Evolutionary conservation across 2,329 filamentous ascomycete species (phyloP), one percentile per base, ranked within the genome.

Genomic region (Acephala macrosclerotiorum): DNA sequence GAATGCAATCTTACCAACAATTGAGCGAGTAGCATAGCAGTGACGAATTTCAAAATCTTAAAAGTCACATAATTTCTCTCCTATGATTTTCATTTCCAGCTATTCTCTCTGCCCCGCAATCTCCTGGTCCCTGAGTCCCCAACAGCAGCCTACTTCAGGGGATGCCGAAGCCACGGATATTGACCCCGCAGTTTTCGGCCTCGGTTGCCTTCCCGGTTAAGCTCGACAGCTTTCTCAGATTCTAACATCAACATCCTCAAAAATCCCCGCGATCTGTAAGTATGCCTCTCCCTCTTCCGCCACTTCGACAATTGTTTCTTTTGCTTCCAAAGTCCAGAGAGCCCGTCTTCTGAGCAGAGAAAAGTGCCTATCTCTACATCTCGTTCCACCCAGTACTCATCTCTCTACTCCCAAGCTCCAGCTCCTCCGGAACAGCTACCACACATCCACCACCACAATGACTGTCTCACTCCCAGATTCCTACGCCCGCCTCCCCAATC

Each of bases 401-500:
- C 18, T 42, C 12, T n/a, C 38, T 42, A 42, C 36, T 42, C 18
- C 12, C 14, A 6, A 42, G 12, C 18, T n/a, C 16, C 40, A 42
- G 8, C 40, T 42, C 18, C 18, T 25, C 20, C 26, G 1, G 26
- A 7, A 56, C 11, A 56, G 7, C 53, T 57, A 8, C 35, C 40
- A 33, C 58, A 45, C 26, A 45, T n/a, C 25, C 2, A 33, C 20
- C 55, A 38, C 5, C 8, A 56, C 51, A 36, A 57, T 57, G 55
- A 7, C 55, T 18, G 11, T 53, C 8, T 29, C 58, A 12, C 68
- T 74, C 26, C 76, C 77, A 26, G 33, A 63, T 5, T 76, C 76
- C 64, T 86, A 86, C 75, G 76, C 75, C 67, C 70, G 75, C 53
- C 76, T 83, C 61, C 66, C 74, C 49, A 77, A 84, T 65, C 79